Evolutionary conservation across 805 yeast species (phyloP), one percentile per base, ranked within the genome.

Genomic region (Blastobotrys parvus): DNA sequence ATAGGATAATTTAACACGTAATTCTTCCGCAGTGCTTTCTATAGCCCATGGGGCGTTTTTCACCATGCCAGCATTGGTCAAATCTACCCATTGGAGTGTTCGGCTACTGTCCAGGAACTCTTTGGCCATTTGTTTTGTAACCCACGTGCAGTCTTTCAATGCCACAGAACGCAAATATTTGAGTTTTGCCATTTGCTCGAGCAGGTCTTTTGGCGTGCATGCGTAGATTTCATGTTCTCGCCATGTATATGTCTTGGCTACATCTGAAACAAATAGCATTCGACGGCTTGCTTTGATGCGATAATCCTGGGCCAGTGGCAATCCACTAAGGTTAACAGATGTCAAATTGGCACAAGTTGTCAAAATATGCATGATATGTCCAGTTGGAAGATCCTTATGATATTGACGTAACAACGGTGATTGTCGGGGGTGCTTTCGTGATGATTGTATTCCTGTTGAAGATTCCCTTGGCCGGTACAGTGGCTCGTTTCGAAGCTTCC

Each of bases 401-500:
- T 82, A 82, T 58, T 75, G 80, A 42, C 70, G 54, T 30, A 85
- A 58, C 49, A 80, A 77, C 44, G 76, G 74, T 7, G 51, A 36
- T 38, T 48, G 23, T 39, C 43, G 35, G 18, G 59, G 48, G 33
- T 45, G 46, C 6, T 55, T 44, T 2, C 50, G 41, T 4, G 41
- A 35, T 11, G 39, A 40, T 36, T 35, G 37, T 35, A 29, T 23
- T n/a, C 13, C 39, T 22, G 17, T 30, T 11, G 30, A 31, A 38
- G 35, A 15, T 30, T 35, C 37, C 15, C 37, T 34, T 21, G 69
- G 58, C 1, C 73, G 68, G 55, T 80, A 81, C 29, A 83, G 59
- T 1, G 90, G 85, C 60, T 82, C 88, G 41, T 73, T 74, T 48
- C 85, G 72, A 54, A 72, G 80, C 55, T 85, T 82, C 94, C 95